Base-by-base conservation (phyloP, 225 moss, liverwort and hornwort genomes). In the Polytrichum commune region DNA sequence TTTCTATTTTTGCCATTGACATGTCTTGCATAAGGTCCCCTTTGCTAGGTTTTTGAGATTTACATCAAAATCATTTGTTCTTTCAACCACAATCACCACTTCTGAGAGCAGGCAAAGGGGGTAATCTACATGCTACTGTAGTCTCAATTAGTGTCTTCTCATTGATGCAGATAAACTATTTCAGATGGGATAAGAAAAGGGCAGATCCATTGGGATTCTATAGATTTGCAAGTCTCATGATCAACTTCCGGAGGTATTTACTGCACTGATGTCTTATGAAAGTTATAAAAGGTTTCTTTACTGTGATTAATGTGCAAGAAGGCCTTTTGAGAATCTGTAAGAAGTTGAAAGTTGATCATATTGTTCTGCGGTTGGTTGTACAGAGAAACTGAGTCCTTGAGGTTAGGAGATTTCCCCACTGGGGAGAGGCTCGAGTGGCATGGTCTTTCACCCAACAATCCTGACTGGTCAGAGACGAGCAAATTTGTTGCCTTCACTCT, bases 401-500 rank as follows among this genome's bases (percentile, higher is more conserved):
- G 89, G 58, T 72, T 84, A 64, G 87, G 88, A 76, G 94, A 95
- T 19, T 92, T 92, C 55, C 94, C 85, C 58, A 95, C 88, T n/a
- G 85, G 83, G 69, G 90, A 90, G 30, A 85, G 74, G 56, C 80
- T 95, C n/a, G 85, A 92, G 72, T 95, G 94, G 94, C 94, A 92
- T 55, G 94, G 94, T 55, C 61, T 85, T 69, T 80, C 70, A 28
- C 92, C 94, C 28, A 77, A 85, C 72, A 70, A 68, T 57, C 94
- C 94, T 22, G 94, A 95, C 69, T 95, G 92, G 94, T 90, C 92
- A 4, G 90, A 95, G 74, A 76, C 90, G 8, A 95, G 94, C 76
- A 88, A 88, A 80, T 95, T 95, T 85, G 90, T 92, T 54, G 94
- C 92, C 54, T 92, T 92, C 70, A 88, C 92, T 20, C 64, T 92